These are phyloP conservation scores for Trypanosoma boissoni DNA, from an alignment of 208 protist species.

Conservation along the genomic window DNA sequence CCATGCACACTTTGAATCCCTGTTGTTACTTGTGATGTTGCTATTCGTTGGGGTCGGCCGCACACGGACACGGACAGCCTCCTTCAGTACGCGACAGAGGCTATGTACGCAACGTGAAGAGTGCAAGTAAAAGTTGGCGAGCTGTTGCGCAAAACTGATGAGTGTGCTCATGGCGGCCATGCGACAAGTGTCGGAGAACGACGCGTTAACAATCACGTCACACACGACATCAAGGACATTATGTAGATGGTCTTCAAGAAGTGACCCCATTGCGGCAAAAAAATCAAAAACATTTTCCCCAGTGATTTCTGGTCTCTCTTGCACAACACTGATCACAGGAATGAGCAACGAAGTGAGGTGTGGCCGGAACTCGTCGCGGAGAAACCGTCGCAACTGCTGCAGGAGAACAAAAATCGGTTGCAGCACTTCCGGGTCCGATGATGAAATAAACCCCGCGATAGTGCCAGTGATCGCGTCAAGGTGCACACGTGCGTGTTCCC, in stretches of 20 bases:
- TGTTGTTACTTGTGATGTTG: too few species aligned
- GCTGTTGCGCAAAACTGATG: conserved; percentile 60
- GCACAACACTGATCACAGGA: conserved; percentile 56
- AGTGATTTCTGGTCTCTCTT: conserved; percentile 48
- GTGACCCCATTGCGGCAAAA: conserved; percentile 62
- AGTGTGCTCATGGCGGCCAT: conserved; percentile 59
- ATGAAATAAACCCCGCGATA: conserved; percentile 49
- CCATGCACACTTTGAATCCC: background rate
- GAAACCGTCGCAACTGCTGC: conserved; percentile 56
- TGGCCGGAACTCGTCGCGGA: conserved; percentile 83
- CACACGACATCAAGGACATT: conserved; percentile 79
- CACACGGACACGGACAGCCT: conserved; percentile 32
- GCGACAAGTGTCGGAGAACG: conserved; percentile 49
- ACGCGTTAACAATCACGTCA: conserved; percentile 63
- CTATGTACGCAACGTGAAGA: conserved; percentile 79
- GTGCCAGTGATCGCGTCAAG: conserved; percentile 56
- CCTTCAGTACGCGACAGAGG: conserved; percentile 74
- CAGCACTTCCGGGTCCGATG: conserved; percentile 57
- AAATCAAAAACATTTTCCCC: conserved; percentile 74
- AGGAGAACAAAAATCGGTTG: conserved; percentile 66
- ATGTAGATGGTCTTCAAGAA: conserved; percentile 78
- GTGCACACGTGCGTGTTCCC: conserved; percentile 67
- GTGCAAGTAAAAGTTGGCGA: conserved; percentile 66
- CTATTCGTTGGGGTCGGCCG: too few species aligned
- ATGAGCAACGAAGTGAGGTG: conserved; percentile 70